phyloP scores from a whole-genome alignment of 306 rosid genomes.

The Arachis stenosperma region DNA sequence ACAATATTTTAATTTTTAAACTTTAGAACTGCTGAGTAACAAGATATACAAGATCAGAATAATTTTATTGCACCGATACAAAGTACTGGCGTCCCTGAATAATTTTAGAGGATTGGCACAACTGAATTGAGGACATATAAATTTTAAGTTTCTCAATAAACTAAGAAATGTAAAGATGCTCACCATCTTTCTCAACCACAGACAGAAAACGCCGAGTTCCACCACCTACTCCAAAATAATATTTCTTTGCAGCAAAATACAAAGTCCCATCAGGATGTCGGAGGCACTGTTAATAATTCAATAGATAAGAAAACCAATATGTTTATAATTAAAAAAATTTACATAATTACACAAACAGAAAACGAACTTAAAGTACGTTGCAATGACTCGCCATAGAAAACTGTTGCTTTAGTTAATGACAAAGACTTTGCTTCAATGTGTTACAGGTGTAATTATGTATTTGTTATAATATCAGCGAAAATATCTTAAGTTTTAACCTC shows the following conservation, averaged over 20 bases:
- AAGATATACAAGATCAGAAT: background rate
- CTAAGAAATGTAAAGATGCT: conserved; percentile 36
- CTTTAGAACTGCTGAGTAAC: conserved; percentile 19
- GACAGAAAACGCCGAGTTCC: conserved; percentile 78
- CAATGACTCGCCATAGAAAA: conserved; percentile 16
- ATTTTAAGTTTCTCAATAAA: background rate
- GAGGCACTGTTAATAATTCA: conserved; percentile 56
- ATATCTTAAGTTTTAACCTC: background rate
- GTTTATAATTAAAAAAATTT: conserved; percentile 25
- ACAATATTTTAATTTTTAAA: background rate
- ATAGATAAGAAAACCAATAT: conserved; percentile 31
- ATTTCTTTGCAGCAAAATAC: conserved; percentile 91
- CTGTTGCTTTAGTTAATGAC: background rate
- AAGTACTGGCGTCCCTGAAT: no score
- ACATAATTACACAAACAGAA: background rate
- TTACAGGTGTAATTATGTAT: no score
- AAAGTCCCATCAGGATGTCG: conserved; percentile 60
- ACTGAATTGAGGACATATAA: background rate
- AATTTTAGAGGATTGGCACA: background rate
- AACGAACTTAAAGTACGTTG: conserved; percentile 20
- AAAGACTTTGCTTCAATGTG: background rate
- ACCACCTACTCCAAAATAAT: conserved; percentile 98
- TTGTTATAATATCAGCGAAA: no score
- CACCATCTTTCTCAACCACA: conserved; percentile 81
- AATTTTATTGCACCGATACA: conserved; percentile 10